Conservation (phyloP, 1,139 yeast genomes). For the Nakaseomyces sp. region DNA sequence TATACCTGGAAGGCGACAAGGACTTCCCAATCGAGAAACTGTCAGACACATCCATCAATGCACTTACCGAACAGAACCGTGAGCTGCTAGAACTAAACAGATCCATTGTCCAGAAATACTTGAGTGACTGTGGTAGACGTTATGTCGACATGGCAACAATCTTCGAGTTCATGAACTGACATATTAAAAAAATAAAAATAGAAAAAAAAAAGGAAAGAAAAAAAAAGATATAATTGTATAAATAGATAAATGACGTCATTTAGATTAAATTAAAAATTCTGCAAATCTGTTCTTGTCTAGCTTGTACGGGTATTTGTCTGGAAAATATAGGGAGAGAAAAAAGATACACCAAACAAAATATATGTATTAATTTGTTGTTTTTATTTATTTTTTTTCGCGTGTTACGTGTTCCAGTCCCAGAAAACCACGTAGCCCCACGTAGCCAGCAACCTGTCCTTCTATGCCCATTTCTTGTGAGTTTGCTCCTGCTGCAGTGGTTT, state of each 20-base stretch:
- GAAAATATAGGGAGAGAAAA: too few relatives aligned
- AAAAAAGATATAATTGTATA: not conserved
- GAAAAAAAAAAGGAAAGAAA: not conserved
- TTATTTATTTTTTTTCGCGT: too few relatives aligned
- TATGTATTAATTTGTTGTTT: too few relatives aligned
- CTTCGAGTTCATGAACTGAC: slow-evolving; percentile 46
- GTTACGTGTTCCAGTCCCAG: too few relatives aligned
- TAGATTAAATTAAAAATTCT: too few relatives aligned
- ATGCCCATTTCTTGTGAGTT: too few relatives aligned
- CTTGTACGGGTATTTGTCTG: too few relatives aligned
- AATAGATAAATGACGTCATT: not conserved
- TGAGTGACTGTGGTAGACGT: slow-evolving; percentile 80
- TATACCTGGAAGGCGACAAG: slow-evolving; percentile 32
- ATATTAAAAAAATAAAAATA: not conserved
- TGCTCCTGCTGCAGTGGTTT: too few relatives aligned
- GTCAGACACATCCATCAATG: slow-evolving; percentile 53
- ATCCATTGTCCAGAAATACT: slow-evolving; percentile 63
- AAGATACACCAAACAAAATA: too few relatives aligned
- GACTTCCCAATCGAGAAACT: slow-evolving; percentile 35
- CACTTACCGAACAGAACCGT: slow-evolving; percentile 75
- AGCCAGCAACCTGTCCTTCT: too few relatives aligned
- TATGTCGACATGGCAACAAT: slow-evolving; percentile 81
- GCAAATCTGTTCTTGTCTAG: too few relatives aligned
- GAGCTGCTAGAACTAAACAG: slow-evolving; percentile 48
- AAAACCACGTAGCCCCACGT: too few relatives aligned